Conservation (phyloP, 805 yeast species). For the Candida easanensis region DNA sequence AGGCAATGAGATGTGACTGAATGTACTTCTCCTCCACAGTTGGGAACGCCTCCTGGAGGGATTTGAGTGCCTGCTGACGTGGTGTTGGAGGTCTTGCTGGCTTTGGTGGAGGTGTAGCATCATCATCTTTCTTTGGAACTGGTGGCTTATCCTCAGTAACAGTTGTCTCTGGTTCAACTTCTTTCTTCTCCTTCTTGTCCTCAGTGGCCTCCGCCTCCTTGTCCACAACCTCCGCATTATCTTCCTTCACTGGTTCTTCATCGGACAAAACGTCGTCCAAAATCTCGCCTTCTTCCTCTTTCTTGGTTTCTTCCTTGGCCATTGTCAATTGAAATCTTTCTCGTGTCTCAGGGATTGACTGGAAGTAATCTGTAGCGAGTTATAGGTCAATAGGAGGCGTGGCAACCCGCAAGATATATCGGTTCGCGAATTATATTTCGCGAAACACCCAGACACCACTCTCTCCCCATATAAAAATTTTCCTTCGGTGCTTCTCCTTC, state of each 20-base stretch:
- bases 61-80: conserved; percentile 47
- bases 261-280: conserved; percentile 18
- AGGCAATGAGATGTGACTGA: conserved; percentile 81
- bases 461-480: conserved; percentile 12
- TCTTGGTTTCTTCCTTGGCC: conserved; percentile 14
- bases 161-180: background rate
- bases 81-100: conserved; percentile 67
- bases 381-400: background rate
- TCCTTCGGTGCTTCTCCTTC: background rate
- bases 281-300: conserved; percentile 18
- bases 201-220: conserved; percentile 1
- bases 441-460: no score
- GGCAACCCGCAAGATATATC: no score
- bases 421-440: no score
- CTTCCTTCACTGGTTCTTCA: conserved; percentile 14
- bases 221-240: conserved; percentile 9
- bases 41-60: conserved; percentile 86
- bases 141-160: conserved; percentile 4
- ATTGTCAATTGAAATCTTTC: conserved; percentile 1
- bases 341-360: background rate
- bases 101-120: conserved; percentile 39
- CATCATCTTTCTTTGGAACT: conserved; percentile 13
- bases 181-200: conserved; percentile 2
- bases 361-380: background rate
- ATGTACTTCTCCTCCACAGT: conserved; percentile 64